Conservation (phyloP, 441 rosid genomes). For the Mallotus repandus region DNA sequence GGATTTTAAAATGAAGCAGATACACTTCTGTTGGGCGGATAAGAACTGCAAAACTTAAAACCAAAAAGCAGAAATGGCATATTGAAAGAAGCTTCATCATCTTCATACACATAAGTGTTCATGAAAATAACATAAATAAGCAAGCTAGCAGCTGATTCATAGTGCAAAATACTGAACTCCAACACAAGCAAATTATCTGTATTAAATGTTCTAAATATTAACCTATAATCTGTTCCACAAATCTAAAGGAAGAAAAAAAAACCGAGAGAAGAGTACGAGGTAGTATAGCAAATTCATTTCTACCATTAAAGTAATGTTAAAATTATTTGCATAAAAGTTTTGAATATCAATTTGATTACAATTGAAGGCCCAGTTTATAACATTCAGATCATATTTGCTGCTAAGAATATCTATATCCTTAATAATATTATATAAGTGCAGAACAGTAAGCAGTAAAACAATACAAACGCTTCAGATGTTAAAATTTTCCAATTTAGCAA, state of each 20-base stretch:
- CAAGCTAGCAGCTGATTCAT: neutral
- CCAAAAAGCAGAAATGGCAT: constrained; percentile 3
- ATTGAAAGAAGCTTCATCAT: constrained; percentile 9
- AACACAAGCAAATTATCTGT: neutral
- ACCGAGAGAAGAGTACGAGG: neutral
- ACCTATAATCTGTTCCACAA: neutral
- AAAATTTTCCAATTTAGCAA: constrained; percentile 5
- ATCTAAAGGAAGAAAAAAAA: neutral
- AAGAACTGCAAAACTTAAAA: neutral
- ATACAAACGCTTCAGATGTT: constrained; percentile 16
- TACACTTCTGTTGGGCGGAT: neutral
- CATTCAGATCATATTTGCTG: constrained; percentile 3
- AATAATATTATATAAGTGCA: neutral
- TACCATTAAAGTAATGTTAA: neutral
- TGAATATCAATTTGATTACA: neutral
- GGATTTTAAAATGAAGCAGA: constrained; percentile 9
- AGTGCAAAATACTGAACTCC: neutral
- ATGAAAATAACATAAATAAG: neutral
- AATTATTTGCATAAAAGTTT: neutral
- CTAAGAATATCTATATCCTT: neutral
- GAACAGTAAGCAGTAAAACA: constrained; percentile 5
- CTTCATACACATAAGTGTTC: neutral
- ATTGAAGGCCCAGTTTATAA: neutral
- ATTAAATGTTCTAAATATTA: neutral
- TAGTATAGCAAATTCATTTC: neutral